phyloP scores from a whole-genome alignment of 805 yeast species.

The Hanseniaspora valbyensis region DNA sequence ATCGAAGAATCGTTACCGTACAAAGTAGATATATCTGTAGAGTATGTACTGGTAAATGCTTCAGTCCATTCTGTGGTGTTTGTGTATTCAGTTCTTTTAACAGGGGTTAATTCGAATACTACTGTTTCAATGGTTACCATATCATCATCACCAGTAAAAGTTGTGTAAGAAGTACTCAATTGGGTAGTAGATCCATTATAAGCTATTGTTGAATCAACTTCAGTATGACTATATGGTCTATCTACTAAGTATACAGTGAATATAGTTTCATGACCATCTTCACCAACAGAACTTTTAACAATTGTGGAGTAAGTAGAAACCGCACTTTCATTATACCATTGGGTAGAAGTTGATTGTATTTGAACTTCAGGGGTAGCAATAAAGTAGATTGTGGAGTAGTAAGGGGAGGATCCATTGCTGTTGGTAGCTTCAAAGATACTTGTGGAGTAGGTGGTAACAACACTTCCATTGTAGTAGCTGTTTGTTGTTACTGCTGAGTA shows the following conservation, averaged over 20 bases:
- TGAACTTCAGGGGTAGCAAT: slow-evolving; percentile 13
- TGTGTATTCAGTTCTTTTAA: neutral
- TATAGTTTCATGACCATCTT: neutral
- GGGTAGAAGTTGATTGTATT: too few species aligned
- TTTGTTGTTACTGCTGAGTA: neutral
- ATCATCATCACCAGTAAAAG: slow-evolving; percentile 16
- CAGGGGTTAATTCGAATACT: neutral
- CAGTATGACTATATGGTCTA: too few species aligned
- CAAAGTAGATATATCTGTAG: slow-evolving; percentile 3
- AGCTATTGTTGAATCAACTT: too few species aligned
- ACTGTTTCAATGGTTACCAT: slow-evolving; percentile 14
- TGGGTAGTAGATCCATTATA: too few species aligned
- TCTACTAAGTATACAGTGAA: too few species aligned
- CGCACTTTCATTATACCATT: neutral
- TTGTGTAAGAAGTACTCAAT: neutral
- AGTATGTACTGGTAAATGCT: neutral
- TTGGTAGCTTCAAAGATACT: slow-evolving; percentile 3
- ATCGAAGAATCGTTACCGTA: neutral
- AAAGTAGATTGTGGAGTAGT: neutral
- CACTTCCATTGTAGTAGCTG: slow-evolving; percentile 10
- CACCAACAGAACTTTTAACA: neutral
- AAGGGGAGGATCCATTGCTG: neutral
- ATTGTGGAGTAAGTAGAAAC: neutral
- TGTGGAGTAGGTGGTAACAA: slow-evolving; percentile 7
- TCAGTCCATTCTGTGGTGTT: slow-evolving; percentile 5